Base-by-base conservation (phyloP, 2,329 filamentous ascomycete species). In the Bertia moriformis region DNA sequence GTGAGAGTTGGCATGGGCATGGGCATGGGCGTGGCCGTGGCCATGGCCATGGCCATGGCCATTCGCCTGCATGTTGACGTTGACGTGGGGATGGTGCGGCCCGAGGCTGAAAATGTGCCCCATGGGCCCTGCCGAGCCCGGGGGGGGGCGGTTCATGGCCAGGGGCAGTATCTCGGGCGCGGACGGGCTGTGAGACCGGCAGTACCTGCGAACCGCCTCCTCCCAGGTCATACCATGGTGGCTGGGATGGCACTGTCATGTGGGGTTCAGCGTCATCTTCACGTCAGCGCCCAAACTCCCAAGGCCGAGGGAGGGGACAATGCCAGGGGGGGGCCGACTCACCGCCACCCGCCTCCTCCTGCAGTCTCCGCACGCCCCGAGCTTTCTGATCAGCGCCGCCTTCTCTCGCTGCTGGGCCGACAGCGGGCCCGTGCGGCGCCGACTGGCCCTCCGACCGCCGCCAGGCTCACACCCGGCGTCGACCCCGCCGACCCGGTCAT, bases 181-280 rank as follows among this genome's bases (percentile, higher is more conserved):
- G 19, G 53, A 56, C 20, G 69, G 67, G 46, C 69, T 73, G 41
- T 67, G 62, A 30, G 66, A 64, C 41, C 65, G 62, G 7, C 7
- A 10, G 53, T 71, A 74, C 47, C 72, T 73, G 48, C 57, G 59
- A 37, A 67, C 60, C 14, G 71, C 66, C 44, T 74, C 69, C 50
- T 73, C 69, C 70, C 71, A 76, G 10, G 67, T 72, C 68, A 73
- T 69, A 45, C 67, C 67, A 45, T 73, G 71, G 50, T 76, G 71
- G 45, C 63, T 69, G 13, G 71, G 71, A 46, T 74, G 68, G 50
- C 71, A 76, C 71, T 56, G 71, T n/a, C n/a, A n/a, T n/a, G n/a
- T n/a, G n/a, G n/a, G n/a, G n/a, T n/a, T n/a, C n/a, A n/a, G n/a
- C n/a, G n/a, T n/a, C 17, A 41, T 14, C 19, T 38, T 30, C 40